Conservation (phyloP, 148 eudicot genomes). For the Camellia lanceoleosa region DNA sequence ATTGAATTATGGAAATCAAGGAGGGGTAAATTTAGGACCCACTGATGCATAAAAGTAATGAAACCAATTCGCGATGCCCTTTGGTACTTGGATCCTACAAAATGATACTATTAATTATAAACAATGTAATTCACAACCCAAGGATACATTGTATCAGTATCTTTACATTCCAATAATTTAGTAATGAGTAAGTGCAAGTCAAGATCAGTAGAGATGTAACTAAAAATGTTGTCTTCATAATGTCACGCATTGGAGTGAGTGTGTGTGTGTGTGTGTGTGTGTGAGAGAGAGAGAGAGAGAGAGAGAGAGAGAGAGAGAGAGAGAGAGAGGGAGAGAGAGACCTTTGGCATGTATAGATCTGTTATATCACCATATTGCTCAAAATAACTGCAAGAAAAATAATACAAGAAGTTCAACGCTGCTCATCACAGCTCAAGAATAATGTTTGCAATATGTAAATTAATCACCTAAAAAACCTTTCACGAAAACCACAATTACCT, state of each 20-base stretch:
- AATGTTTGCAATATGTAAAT: background rate
- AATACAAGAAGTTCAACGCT: background rate
- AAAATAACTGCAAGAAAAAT: slow-evolving; percentile 65
- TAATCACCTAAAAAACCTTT: background rate
- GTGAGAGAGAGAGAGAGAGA: too few relatives aligned
- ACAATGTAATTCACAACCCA: background rate
- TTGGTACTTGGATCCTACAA: slow-evolving; percentile 78
- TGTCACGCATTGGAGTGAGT: background rate
- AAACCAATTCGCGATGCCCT: slow-evolving; percentile 98
- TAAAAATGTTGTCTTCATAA: background rate
- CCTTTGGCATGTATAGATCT: slow-evolving; percentile 99
- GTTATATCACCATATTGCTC: slow-evolving; percentile 90
- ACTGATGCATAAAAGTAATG: slow-evolving; percentile 83
- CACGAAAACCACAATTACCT: slow-evolving; percentile 41
- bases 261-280: background rate
- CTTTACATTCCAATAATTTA: background rate
- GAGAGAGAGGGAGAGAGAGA: slow-evolving; percentile 12
- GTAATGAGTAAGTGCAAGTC: background rate
- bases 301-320: background rate
- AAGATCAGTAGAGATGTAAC: too few relatives aligned
- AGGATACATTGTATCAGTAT: background rate
- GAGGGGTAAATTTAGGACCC: slow-evolving; percentile 25
- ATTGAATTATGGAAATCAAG: background rate
- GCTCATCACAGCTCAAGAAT: background rate
- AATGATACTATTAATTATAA: background rate